Conservation (phyloP, 495 filamentous ascomycete genomes). For the Penicillium coffeae region DNA sequence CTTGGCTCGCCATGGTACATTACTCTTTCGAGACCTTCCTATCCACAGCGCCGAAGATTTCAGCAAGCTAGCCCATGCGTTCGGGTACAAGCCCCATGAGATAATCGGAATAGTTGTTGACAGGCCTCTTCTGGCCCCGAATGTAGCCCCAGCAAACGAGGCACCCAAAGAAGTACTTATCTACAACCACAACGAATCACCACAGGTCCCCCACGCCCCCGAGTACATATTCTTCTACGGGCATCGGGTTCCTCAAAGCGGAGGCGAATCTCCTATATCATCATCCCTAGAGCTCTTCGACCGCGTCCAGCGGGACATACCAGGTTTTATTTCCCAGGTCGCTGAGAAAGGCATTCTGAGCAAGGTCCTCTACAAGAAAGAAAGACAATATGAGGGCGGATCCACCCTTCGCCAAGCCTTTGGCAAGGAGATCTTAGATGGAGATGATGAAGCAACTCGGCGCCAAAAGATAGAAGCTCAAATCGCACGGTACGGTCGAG, state of each 20-base stretch:
- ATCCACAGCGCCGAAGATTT: constrained; percentile 38
- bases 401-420: constrained; percentile 52
- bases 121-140: constrained; percentile 46
- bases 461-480: constrained; percentile 48
- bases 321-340: constrained; percentile 44
- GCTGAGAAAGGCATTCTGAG: constrained; percentile 44
- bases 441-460: constrained; percentile 40
- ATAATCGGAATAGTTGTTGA: constrained; percentile 54
- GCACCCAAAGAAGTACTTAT: constrained; percentile 47
- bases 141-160: constrained; percentile 52
- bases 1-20: constrained; percentile 40
- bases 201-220: constrained; percentile 50
- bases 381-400: constrained; percentile 42
- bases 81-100: constrained; percentile 52
- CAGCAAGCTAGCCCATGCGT: constrained; percentile 51
- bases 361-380: constrained; percentile 42
- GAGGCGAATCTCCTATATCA: constrained; percentile 51
- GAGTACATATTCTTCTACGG: constrained; percentile 53
- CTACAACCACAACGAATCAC: constrained; percentile 54
- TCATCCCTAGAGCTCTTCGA: constrained; percentile 50
- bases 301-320: constrained; percentile 42
- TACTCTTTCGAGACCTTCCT: constrained; percentile 32
- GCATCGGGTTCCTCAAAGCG: constrained; percentile 28
- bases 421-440: constrained; percentile 45
- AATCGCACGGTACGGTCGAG: constrained; percentile 40